Evolutionary conservation across 345 rosid genomes (phyloP), one percentile per base, ranked within the genome.

Genomic region (Cochlearia excelsa): DNA sequence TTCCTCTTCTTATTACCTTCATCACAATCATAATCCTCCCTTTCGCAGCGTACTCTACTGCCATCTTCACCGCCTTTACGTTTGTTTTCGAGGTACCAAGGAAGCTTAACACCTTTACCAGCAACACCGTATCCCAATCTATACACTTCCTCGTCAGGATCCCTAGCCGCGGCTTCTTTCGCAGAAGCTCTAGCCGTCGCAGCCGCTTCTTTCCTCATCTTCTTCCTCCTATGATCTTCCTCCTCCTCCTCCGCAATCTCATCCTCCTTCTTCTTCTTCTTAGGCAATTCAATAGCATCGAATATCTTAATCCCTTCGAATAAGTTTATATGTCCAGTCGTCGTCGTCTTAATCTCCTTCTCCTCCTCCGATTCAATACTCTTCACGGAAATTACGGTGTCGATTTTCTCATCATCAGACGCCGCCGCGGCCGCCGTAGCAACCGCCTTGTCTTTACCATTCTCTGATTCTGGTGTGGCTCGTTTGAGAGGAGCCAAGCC

Each of bases 261-360:
- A 31, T 66, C 81, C 2, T 61, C 71, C 61, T 75, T 80, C 5
- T n/a, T n/a, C n/a, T n/a, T n/a, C n/a, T n/a, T n/a, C n/a, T n/a
- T n/a, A n/a, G 58, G 63, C 5, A 42, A 30, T 70, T 73, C 64
- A 42, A 86, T 60, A 1, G 93, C 94, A 58, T 93, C 94, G 33
- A 89, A 85, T 46, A 93, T 89, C 84, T 63, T 85, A 64, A 89
- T 93, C 65, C 94, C 97, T 73, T 87, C 91, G 68, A 93, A 89
- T 10, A 93, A 86, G 64, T 93, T 89, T 35, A 93, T 87, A 72
- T 93, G 99, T 41, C 81, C 82, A n/a, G n/a, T n/a, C n/a, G n/a
- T n/a, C n/a, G n/a, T n/a, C 0, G 93, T 70, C 66, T 86, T 79
- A 3, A 79, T n/a, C n/a, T n/a, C n/a, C n/a, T n/a, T 61, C 65